Evolutionary conservation across 148 eudicot species (phyloP).

Genomic region (Chenopodium quinoa): DNA sequence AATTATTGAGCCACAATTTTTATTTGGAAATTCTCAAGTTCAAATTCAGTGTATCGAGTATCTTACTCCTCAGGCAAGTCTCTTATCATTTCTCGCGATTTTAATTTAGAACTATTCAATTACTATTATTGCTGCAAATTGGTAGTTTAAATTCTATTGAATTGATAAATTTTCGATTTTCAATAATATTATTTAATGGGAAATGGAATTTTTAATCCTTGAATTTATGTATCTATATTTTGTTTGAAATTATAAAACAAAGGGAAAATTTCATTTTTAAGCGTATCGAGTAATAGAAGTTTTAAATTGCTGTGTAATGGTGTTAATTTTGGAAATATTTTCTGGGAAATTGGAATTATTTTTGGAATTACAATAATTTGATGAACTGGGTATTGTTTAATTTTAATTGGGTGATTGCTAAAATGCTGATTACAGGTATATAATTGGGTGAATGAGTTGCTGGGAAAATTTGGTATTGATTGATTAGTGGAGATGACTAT

Average conservation of each 20-base stretch:
- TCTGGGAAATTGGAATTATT: neutral
- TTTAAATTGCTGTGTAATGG: neutral
- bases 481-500: constrained; percentile 54
- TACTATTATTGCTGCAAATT: neutral
- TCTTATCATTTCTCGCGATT: neutral
- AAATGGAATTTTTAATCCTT: neutral
- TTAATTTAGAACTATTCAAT: neutral
- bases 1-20: neutral
- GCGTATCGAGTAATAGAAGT: neutral
- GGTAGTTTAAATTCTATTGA: neutral
- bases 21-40: neutral
- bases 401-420: neutral
- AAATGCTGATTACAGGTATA: neutral
- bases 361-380: neutral
- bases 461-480: neutral
- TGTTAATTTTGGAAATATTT: neutral
- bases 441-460: constrained; percentile 9
- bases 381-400: neutral
- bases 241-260: neutral
- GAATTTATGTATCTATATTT: no score
- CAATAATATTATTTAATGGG: no score
- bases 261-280: neutral
- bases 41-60: constrained; percentile 16
- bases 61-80: constrained; percentile 2
- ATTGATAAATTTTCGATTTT: no score